phyloP scores from a whole-genome alignment of 495 filamentous ascomycete genomes.

The Aspergillus ellipticus region DNA sequence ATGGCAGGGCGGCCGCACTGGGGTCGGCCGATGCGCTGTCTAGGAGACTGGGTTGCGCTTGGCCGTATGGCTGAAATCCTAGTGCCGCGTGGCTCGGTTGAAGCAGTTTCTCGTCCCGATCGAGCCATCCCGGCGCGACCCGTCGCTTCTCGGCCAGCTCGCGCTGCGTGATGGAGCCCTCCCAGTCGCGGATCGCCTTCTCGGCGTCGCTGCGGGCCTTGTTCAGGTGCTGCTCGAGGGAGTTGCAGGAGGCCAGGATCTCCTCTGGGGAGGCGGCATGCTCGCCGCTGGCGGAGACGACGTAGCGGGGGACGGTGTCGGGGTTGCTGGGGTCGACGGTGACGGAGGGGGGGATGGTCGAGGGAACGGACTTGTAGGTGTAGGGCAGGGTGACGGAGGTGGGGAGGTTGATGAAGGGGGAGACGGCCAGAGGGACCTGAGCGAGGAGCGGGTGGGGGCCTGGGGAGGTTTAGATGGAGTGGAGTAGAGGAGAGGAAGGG shows the following conservation, averaged over 20 bases:
- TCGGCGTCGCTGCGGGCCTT: conserved; percentile 61
- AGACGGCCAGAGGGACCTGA: conserved; percentile 89
- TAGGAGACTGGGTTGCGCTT: conserved; percentile 42
- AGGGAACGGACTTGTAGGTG: conserved; percentile 86
- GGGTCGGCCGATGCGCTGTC: conserved; percentile 43
- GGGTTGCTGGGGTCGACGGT: conserved; percentile 49
- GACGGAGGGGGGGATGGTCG: conserved; percentile 75
- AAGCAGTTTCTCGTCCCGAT: conserved; percentile 79
- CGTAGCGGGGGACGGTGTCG: conserved; percentile 57
- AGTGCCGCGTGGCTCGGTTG: conserved; percentile 51
- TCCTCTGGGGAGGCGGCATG: conserved; percentile 78
- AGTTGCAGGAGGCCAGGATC: conserved; percentile 74
- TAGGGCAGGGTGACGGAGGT: conserved; percentile 89
- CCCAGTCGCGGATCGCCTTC: conserved; percentile 62
- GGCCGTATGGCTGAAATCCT: conserved; percentile 10
- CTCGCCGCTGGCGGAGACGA: conserved; percentile 65
- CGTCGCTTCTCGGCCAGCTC: conserved; percentile 90
- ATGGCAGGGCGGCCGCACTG: conserved; percentile 35
- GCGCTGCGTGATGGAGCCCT: conserved; percentile 63
- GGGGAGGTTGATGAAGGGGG: conserved; percentile 89
- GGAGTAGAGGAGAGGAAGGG: background rate
- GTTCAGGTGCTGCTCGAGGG: conserved; percentile 70
- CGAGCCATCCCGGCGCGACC: conserved; percentile 90
- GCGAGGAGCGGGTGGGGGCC: conserved; percentile 83
- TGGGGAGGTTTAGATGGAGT: conserved; percentile 23